These are phyloP conservation scores for Stramenopiles sp. DNA, from an alignment of 352 stramenopile genomes.

Conservation along the genomic window DNA sequence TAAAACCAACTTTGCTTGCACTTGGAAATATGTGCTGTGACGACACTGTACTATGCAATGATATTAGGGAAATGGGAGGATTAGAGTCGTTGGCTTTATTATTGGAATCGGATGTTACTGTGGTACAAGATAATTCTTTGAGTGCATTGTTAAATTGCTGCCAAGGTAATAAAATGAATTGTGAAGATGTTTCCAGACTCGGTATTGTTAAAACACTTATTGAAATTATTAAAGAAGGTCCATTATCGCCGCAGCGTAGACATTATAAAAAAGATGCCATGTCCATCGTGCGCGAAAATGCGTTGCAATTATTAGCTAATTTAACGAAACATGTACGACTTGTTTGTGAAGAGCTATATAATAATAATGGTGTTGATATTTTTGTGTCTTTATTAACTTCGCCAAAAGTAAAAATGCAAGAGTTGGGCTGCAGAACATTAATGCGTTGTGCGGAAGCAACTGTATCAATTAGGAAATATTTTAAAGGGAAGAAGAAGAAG, in stretches of 20 bases:
- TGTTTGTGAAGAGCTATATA: neutral
- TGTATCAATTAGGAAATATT: too few species aligned
- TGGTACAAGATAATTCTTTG: neutral
- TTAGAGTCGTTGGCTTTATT: neutral
- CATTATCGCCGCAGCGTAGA: neutral
- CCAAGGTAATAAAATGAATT: neutral
- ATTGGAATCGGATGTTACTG: neutral
- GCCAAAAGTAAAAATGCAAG: neutral
- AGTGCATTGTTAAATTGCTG: neutral
- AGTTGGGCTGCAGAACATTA: neutral
- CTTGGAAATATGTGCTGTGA: conserved; percentile 1
- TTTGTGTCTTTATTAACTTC: neutral
- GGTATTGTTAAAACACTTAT: neutral
- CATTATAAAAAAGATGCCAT: neutral
- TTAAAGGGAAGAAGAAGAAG: too few species aligned
- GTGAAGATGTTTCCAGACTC: neutral
- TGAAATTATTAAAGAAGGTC: neutral
- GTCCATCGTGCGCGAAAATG: neutral
- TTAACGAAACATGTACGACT: neutral
- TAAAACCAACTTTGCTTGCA: neutral
- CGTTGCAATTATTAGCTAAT: neutral
- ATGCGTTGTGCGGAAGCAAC: neutral
- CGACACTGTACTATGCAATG: neutral
- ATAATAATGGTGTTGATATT: neutral
- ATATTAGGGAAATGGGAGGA: neutral